Conservation (phyloP, 2,329 filamentous ascomycete genomes). For the Fusarium sp. region DNA sequence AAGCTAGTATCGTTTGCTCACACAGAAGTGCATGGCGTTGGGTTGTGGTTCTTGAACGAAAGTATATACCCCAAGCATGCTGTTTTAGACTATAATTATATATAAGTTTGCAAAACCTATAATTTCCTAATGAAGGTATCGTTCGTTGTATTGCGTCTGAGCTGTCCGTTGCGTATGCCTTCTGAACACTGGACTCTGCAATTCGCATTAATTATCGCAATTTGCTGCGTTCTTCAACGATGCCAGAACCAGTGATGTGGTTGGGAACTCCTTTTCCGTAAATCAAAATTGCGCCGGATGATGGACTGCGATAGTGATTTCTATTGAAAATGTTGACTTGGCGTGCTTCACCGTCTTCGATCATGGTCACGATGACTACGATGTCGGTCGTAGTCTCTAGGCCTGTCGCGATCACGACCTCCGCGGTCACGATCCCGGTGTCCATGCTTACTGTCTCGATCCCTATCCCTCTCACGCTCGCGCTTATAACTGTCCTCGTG, state of each 20-base stretch:
- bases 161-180: background rate
- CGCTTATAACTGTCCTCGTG: constrained; percentile 63
- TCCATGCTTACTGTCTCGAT: constrained; percentile 54
- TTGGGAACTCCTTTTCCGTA: background rate
- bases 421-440: constrained; percentile 40
- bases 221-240: no score
- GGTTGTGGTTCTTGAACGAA: constrained; percentile 24
- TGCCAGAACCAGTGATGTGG: no score
- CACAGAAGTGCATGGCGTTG: constrained; percentile 29
- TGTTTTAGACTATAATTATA: constrained; percentile 27
- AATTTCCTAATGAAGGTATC: background rate
- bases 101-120: constrained; percentile 33
- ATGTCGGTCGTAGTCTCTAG: constrained; percentile 41
- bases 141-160: background rate
- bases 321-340: background rate
- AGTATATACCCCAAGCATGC: constrained; percentile 31
- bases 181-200: background rate
- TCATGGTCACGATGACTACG: constrained; percentile 45
- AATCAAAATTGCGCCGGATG: constrained; percentile 3
- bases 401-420: constrained; percentile 26
- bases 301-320: background rate
- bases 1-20: constrained; percentile 23
- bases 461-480: constrained; percentile 56
- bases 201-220: no score
- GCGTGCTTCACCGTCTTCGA: constrained; percentile 39